Evolutionary conservation across 768 basidiomycete species (phyloP), one percentile per base, ranked within the genome.

Genomic region (Obba rivulosa): DNA sequence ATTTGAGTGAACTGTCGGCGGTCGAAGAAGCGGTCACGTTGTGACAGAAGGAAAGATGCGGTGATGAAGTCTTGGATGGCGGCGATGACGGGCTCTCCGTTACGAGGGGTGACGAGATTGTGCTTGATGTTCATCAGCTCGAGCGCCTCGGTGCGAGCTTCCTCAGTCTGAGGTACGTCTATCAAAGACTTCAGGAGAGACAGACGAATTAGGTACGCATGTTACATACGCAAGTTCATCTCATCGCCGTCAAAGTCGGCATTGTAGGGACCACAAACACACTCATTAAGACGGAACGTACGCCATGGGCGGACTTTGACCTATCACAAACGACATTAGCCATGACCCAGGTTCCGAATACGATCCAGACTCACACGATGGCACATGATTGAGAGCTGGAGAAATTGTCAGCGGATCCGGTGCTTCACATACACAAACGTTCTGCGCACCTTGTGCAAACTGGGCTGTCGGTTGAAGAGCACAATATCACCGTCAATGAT

Each of bases 21-120:
- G 62, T 94, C 89, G 63, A 94, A 87, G 68, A 99, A 96, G 14
- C 78, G 82, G 60, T 99, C 96, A 61, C 88, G 86, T 34, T 83
- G 85, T 8, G 95, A 95, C 57, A 99, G 81, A 35, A 99, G 81
- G 72, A 85, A 99, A 17, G 96, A 93, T 14, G 94, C 96, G 3
- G 96, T 98, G 71, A 99, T 98, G 73, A 99, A 99, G 67, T 99
- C 96, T 65, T 99, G 96, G 55, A 96, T 99, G 54, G 96, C 96
- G 21, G 96, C 93, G 58, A 99, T 97, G 70, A 99, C 95, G 21
- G 96, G 96, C 66, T 98, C 94, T 54, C 96, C 96, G 57, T 98
- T 98, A 45, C 96, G 83, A 13, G 96, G 96, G 0, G 96, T 98
- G 49, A 99, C 96, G 38, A 99, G 79, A 64, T 98, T 98, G 63